Percentiles rank a stretch among this genome's conserved stretches.
These are phyloP conservation scores for Trypanosoma theileri DNA, from an alignment of 208 protist species.

Conservation along the genomic window DNA sequence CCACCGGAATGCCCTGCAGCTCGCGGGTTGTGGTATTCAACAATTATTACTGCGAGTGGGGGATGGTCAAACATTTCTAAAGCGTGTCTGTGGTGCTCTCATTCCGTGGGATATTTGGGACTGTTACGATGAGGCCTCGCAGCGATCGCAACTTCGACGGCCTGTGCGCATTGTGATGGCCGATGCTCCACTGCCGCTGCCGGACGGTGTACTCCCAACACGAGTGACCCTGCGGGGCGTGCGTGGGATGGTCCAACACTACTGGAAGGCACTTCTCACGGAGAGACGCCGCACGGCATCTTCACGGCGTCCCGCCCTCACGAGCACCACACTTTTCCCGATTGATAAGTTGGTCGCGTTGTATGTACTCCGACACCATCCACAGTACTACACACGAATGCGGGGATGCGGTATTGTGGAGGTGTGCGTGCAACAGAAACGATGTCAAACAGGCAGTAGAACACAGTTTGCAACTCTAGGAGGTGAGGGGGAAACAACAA, in stretches of 20 bases:
- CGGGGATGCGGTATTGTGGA: constrained; percentile 63
- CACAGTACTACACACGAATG: constrained; percentile 55
- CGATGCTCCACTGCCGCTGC: constrained; percentile 23
- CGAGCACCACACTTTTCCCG: constrained; percentile 45
- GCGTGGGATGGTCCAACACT: constrained; percentile 60
- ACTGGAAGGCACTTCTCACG: constrained; percentile 31
- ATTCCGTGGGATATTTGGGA: constrained; percentile 46
- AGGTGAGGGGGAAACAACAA: not conserved
- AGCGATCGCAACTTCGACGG: constrained; percentile 3
- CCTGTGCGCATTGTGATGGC: constrained; percentile 17
- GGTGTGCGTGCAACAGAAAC: constrained; percentile 37
- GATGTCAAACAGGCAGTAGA: not conserved
- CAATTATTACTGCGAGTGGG: constrained; percentile 39
- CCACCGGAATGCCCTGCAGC: constrained; percentile 39
- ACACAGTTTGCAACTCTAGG: not conserved
- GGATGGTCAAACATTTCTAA: constrained; percentile 38
- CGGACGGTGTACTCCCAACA: constrained; percentile 31
- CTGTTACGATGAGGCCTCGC: constrained; percentile 35
- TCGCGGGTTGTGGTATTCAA: constrained; percentile 56
- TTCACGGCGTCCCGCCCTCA: not conserved
- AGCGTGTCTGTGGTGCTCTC: constrained; percentile 43
- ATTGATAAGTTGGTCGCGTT: constrained; percentile 44
- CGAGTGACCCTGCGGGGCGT: constrained; percentile 39
- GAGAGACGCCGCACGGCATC: constrained; percentile 1
- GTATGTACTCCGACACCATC: constrained; percentile 69